phyloP scores from a whole-genome alignment of 2,329 filamentous ascomycete genomes.

The Trichoderma simmonsii region DNA sequence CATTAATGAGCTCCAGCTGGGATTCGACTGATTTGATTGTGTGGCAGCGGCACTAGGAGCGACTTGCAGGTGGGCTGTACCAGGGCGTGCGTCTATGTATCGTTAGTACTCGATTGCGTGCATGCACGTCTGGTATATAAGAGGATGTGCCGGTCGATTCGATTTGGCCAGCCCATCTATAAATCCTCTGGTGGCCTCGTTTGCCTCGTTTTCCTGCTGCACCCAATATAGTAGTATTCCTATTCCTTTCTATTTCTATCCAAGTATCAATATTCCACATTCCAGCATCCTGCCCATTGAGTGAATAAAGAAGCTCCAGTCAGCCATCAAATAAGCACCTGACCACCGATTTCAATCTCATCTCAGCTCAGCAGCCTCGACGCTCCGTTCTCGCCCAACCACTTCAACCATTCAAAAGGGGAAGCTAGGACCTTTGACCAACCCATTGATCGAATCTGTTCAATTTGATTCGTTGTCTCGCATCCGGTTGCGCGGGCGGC shows the following conservation, averaged over 20 bases:
- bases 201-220: background rate
- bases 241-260: background rate
- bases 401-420: background rate
- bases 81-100: background rate
- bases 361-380: background rate
- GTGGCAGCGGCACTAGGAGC: background rate
- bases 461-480: constrained; percentile 1
- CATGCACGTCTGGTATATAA: background rate
- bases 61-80: background rate
- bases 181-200: background rate
- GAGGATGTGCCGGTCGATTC: background rate
- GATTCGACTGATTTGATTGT: background rate
- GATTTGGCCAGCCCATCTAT: background rate
- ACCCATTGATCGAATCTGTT: background rate
- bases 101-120: background rate
- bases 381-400: background rate
- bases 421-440: constrained; percentile 1
- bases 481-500: constrained; percentile 10
- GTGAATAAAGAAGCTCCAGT: background rate
- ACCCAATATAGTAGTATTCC: background rate
- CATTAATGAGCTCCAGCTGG: background rate
- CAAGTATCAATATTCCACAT: background rate
- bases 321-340: background rate
- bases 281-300: background rate
- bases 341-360: background rate